Base-by-base conservation (phyloP, 2,329 filamentous ascomycete species). In the Penicillium sp. region DNA sequence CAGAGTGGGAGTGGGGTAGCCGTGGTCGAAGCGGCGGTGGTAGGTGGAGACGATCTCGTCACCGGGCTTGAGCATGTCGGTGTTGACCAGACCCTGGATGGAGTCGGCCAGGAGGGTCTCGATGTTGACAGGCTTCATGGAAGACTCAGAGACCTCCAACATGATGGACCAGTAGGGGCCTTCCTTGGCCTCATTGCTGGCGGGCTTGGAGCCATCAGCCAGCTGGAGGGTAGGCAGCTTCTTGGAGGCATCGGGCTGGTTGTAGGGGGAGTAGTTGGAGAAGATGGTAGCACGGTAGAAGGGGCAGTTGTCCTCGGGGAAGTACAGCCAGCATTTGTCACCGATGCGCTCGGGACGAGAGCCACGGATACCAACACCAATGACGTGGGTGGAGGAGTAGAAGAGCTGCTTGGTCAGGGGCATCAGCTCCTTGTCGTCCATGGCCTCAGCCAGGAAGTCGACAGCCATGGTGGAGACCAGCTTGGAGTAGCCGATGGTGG, bases 131-230 rank as follows among this genome's bases (percentile, higher is more conserved):
- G 92, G 91, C 86, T 99, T 99, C 89, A 96, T 87, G 73, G 86
- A 87, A 35, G 94, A 98, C 81, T 99, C 91, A 35, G 95, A 98
- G 61, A 99, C 90, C 81, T 99, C 95, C 69, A 99, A 82, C 95
- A 99, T 99, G 83, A 99, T 96, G 65, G 94, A 98, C 95, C 95
- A 99, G 87, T 99, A 99, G 43, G 95, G 95, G 36, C 95, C 95
- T 72, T 90, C 86, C 83, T 95, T 85, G 60, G 91, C 80, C 72
- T 90, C 87, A 52, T 82, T 83, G 69, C 86, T 90, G 62, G 83
- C 78, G 58, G 92, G 86, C 81, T 92, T 91, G 78, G 87, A 90
- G 76, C 95, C 95, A 71, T 97, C 85, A 58, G 90, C 95, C 43
- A 93, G 84, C 77, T 93, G 90, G 69, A 92, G 81, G 22, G 95